These are phyloP conservation scores for Pythium apleroticum DNA, from an alignment of 352 stramenopile species.

Conservation along the genomic window DNA sequence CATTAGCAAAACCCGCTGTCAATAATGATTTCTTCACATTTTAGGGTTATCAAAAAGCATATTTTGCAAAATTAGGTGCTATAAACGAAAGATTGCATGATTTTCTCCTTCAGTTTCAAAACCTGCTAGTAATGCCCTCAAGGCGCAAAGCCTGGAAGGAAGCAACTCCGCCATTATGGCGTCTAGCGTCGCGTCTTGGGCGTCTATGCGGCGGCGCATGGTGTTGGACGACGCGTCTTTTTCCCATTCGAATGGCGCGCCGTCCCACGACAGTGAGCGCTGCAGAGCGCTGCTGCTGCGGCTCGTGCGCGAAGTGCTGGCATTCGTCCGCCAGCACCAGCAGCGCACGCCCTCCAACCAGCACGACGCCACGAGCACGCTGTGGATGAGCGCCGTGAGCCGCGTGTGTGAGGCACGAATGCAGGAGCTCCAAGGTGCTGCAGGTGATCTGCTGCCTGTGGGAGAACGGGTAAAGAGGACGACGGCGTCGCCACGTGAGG, in stretches of 20 bases:
- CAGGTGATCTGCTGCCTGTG: constrained; percentile 6
- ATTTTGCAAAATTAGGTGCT: too few relatives aligned
- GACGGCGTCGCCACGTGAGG: constrained; percentile 32
- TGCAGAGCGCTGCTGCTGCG: constrained; percentile 40
- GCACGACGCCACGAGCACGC: background rate
- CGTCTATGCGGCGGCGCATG: background rate
- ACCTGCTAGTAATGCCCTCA: background rate
- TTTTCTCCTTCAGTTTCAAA: background rate
- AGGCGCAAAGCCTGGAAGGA: constrained; percentile 1
- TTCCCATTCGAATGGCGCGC: background rate
- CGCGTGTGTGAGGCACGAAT: constrained; percentile 60
- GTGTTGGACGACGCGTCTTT: background rate
- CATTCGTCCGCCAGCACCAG: constrained; percentile 57
- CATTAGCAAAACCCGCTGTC: background rate
- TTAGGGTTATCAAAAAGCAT: too few relatives aligned
- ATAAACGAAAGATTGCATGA: too few relatives aligned
- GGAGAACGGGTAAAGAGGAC: constrained; percentile 23
- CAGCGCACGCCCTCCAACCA: background rate
- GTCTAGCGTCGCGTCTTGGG: constrained; percentile 14
- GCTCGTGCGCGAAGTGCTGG: constrained; percentile 49
- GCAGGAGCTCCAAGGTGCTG: constrained; percentile 26
- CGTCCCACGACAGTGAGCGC: constrained; percentile 20
- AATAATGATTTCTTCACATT: too few relatives aligned
- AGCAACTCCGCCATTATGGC: background rate
- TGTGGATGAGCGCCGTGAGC: constrained; percentile 47